A percentile compares a stretch with the other conserved stretches of the same genome.
Conservation (phyloP, 176 grass and related monocot genomes). For the Cenchrus purpureus region DNA sequence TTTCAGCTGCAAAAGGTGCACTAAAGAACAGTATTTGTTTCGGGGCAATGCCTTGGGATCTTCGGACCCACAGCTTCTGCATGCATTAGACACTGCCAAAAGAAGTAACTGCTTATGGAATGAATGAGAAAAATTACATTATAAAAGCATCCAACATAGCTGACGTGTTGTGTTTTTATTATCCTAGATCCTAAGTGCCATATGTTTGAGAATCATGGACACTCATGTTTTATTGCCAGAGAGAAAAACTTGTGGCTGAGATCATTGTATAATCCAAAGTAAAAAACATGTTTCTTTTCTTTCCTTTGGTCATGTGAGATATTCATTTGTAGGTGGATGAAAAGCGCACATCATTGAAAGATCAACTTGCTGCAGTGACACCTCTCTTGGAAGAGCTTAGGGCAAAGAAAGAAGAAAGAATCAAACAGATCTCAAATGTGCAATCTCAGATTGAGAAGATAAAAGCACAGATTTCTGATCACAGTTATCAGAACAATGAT, state of each 20-base stretch:
- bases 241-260: not conserved
- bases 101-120: not conserved
- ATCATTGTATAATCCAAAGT: slow-evolving; percentile 4
- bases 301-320: slow-evolving; percentile 20
- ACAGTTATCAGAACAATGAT: slow-evolving; percentile 43
- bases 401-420: slow-evolving; percentile 81
- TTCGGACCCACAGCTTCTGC: slow-evolving; percentile 8
- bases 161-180: slow-evolving; percentile 22
- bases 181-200: not conserved
- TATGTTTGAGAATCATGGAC: slow-evolving; percentile 23
- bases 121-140: not conserved
- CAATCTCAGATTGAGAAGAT: slow-evolving; percentile 86
- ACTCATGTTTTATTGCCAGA: slow-evolving; percentile 17
- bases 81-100: not conserved
- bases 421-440: slow-evolving; percentile 72
- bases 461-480: slow-evolving; percentile 74
- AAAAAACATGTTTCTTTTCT: not conserved
- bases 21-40: not conserved
- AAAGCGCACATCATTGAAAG: slow-evolving; percentile 72
- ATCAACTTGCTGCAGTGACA: slow-evolving; percentile 69
- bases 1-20: not conserved
- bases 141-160: not conserved
- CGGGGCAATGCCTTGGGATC: not conserved
- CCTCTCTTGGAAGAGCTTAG: slow-evolving; percentile 87
- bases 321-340: slow-evolving; percentile 64